phyloP scores from a whole-genome alignment of 2,329 filamentous ascomycete genomes.

The Xylaria sp. region DNA sequence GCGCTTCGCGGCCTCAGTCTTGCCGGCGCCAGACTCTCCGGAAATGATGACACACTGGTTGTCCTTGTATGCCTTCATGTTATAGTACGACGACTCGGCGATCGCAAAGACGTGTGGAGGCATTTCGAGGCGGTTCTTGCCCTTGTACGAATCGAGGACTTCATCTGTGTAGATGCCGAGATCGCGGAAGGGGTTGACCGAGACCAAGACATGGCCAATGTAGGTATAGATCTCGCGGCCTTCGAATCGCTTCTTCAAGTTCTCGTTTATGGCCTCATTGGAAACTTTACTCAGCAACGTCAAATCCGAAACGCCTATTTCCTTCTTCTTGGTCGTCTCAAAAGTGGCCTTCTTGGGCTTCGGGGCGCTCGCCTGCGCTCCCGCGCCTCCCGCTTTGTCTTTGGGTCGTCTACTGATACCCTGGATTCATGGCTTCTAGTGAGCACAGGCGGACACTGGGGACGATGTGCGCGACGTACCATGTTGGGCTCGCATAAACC shows the following conservation, averaged over 20 bases:
- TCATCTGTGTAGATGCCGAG: constrained; percentile 97
- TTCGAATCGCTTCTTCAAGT: constrained; percentile 97
- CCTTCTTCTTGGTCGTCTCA: constrained; percentile 97
- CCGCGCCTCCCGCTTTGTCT: constrained; percentile 52
- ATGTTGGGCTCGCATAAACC: constrained; percentile 42
- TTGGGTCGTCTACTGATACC: constrained; percentile 57
- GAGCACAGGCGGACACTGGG: constrained; percentile 20
- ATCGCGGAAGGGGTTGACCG: constrained; percentile 97
- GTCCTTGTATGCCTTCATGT: constrained; percentile 99
- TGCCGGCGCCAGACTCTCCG: constrained; percentile 95
- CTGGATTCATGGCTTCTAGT: constrained; percentile 39
- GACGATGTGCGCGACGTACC: constrained; percentile 28
- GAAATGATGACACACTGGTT: constrained; percentile 99
- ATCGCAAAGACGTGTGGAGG: constrained; percentile 97
- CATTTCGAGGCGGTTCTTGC: constrained; percentile 95
- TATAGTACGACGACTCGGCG: constrained; percentile 95
- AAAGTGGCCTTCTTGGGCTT: constrained; percentile 96
- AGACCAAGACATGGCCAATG: constrained; percentile 98
- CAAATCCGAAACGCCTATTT: constrained; percentile 96
- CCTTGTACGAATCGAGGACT: constrained; percentile 91
- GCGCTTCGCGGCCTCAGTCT: constrained; percentile 97
- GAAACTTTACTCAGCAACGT: constrained; percentile 98
- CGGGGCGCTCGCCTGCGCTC: constrained; percentile 48
- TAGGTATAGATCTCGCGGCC: constrained; percentile 99
- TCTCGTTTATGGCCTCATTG: constrained; percentile 99